Conservation (phyloP, 176 grass and related monocot species). For the Triticum monococcum region DNA sequence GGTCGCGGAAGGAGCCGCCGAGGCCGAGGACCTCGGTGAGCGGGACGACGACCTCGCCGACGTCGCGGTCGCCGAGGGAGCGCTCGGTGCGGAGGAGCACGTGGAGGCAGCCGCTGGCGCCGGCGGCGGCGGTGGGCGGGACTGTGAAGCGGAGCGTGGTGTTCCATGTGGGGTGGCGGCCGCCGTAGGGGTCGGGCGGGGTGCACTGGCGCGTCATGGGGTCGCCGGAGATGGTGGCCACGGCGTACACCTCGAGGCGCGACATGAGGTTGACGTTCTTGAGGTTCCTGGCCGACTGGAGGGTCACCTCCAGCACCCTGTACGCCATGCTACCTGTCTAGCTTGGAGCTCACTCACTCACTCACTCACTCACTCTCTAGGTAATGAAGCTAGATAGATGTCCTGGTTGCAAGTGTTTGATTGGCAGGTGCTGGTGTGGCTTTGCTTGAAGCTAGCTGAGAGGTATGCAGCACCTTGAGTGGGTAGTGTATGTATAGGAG, state of each 20-base stretch:
- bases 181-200: conserved; percentile 48
- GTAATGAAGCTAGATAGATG: not conserved
- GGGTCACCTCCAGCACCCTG: conserved; percentile 59
- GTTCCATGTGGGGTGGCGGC: conserved; percentile 67
- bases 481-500: conserved; percentile 32
- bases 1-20: not conserved
- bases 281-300: conserved; percentile 56
- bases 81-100: conserved; percentile 68
- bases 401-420: not conserved
- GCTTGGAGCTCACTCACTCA: not conserved
- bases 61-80: conserved; percentile 59
- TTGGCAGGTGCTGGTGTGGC: not conserved
- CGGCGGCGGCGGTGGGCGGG: conserved; percentile 27
- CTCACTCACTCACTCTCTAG: not conserved
- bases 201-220: conserved; percentile 49
- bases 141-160: conserved; percentile 47
- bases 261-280: conserved; percentile 71
- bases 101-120: conserved; percentile 41
- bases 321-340: conserved; percentile 42
- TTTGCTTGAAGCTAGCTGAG: not conserved
- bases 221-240: conserved; percentile 53
- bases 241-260: conserved; percentile 68
- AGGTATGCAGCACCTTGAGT: not conserved
- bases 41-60: conserved; percentile 66
- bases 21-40: conserved; percentile 37